phyloP scores from a whole-genome alignment of 805 yeast species.

The Zygosaccharomyces bisporus region DNA sequence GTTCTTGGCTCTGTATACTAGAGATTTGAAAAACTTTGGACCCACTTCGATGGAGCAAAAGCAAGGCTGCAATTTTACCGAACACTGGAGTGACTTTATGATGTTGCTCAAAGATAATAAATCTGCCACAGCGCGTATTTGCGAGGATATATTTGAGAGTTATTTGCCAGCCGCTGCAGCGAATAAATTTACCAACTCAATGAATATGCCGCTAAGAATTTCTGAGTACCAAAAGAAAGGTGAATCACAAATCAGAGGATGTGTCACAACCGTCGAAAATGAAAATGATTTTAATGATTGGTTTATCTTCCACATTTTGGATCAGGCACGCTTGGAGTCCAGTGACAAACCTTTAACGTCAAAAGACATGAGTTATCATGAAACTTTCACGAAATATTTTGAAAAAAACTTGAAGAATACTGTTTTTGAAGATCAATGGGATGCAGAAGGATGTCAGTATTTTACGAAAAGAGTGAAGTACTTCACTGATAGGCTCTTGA shows the following conservation, averaged over 20 bases:
- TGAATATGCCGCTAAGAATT: conserved; percentile 28
- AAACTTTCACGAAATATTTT: conserved; percentile 41
- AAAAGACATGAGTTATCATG: conserved; percentile 25
- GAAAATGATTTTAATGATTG: conserved; percentile 36
- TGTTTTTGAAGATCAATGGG: conserved; percentile 48
- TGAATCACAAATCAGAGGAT: conserved; percentile 39
- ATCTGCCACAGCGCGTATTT: conserved; percentile 9
- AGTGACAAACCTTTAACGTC: conserved; percentile 17
- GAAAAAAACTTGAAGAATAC: conserved; percentile 47
- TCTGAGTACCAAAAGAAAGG: conserved; percentile 33
- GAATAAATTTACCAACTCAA: conserved; percentile 19
- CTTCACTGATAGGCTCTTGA: conserved; percentile 46
- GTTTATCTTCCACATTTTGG: conserved; percentile 38
- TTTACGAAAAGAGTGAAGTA: conserved; percentile 44
- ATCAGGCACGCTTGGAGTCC: conserved; percentile 34
- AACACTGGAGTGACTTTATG: conserved; percentile 31
- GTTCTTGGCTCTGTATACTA: conserved; percentile 39
- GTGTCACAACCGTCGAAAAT: conserved; percentile 36
- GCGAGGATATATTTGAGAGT: conserved; percentile 20
- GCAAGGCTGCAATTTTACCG: conserved; percentile 29
- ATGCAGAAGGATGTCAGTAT: conserved; percentile 40
- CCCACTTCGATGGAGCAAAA: conserved; percentile 35
- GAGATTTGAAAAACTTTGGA: conserved; percentile 19
- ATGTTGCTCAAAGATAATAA: conserved; percentile 10
- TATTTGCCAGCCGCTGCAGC: conserved; percentile 19